phyloP scores from a whole-genome alignment of 2,329 filamentous ascomycete species.

The Diaporthe citri region DNA sequence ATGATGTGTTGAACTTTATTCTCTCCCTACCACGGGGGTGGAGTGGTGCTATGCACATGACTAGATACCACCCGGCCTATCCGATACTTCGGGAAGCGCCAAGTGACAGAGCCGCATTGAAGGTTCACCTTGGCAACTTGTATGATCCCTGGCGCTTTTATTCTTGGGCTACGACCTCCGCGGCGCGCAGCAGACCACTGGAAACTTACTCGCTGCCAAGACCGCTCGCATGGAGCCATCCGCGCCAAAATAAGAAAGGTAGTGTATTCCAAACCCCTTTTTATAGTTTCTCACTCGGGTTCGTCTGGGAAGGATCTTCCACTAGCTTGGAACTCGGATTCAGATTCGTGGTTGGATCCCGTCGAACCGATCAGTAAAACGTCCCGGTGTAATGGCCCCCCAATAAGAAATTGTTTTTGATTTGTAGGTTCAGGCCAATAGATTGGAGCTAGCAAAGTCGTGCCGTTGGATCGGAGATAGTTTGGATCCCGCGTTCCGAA shows the following conservation, averaged over 20 bases:
- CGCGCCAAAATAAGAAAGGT: not conserved
- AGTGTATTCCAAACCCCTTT: constrained; percentile 3
- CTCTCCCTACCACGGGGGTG: not conserved
- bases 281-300: not conserved
- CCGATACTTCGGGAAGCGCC: constrained; percentile 5
- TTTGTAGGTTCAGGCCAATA: not conserved
- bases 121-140: constrained; percentile 4
- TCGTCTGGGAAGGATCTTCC: not conserved
- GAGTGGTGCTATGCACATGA: constrained; percentile 19
- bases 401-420: not conserved
- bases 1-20: constrained; percentile 14
- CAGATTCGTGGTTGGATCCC: not conserved
- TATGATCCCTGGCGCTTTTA: constrained; percentile 11
- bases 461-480: not conserved
- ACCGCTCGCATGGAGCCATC: not conserved
- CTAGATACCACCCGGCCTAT: constrained; percentile 11
- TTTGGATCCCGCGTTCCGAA: constrained; percentile 18
- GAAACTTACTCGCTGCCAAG: constrained; percentile 23
- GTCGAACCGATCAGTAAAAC: not conserved
- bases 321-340: not conserved
- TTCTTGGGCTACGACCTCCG: constrained; percentile 1
- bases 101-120: constrained; percentile 27
- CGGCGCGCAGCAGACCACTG: not conserved
- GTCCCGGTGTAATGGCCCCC: not conserved
- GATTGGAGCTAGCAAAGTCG: not conserved